Percentiles rank a stretch among this genome's conserved stretches.
Conservation (phyloP, 495 filamentous ascomycete species). For the Cladorrhinum samala region DNA sequence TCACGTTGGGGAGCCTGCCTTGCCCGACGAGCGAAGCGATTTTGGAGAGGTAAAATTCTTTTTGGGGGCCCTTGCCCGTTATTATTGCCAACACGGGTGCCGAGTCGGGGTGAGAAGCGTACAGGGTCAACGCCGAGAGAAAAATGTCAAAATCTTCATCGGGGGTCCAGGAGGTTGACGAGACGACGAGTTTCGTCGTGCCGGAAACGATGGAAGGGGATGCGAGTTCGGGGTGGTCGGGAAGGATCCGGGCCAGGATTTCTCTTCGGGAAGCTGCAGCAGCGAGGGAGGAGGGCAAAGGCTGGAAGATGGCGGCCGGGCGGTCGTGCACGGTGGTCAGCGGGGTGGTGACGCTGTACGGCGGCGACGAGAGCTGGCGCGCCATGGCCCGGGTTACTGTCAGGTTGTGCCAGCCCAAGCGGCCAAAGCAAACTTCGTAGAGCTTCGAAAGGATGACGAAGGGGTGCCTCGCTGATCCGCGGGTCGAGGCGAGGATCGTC, state of each 20-base stretch:
- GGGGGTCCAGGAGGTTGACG: constrained; percentile 91
- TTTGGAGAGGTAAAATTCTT: constrained; percentile 61
- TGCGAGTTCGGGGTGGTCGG: constrained; percentile 43
- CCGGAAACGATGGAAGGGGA: constrained; percentile 50
- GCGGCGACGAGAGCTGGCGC: constrained; percentile 53
- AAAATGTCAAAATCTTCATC: constrained; percentile 93
- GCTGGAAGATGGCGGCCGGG: constrained; percentile 74
- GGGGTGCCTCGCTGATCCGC: constrained; percentile 59
- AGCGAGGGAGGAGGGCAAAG: constrained; percentile 44
- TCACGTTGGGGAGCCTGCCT: constrained; percentile 58
- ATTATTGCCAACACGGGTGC: constrained; percentile 64
- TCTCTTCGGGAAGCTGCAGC: constrained; percentile 28
- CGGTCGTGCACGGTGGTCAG: constrained; percentile 79
- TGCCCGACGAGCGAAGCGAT: constrained; percentile 53
- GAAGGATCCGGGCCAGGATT: constrained; percentile 57
- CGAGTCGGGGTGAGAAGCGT: constrained; percentile 47
- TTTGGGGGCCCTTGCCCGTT: constrained; percentile 86
- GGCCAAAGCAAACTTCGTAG: constrained; percentile 69
- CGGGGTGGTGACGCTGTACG: constrained; percentile 57
- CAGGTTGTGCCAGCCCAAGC: constrained; percentile 65
- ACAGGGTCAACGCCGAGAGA: constrained; percentile 72
- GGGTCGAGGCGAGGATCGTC: constrained; percentile 72
- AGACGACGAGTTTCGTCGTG: constrained; percentile 63
- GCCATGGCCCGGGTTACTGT: constrained; percentile 88
- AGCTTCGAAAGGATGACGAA: constrained; percentile 66